Conservation (phyloP, 345 rosid genomes). For the Dovyalis caffra region DNA sequence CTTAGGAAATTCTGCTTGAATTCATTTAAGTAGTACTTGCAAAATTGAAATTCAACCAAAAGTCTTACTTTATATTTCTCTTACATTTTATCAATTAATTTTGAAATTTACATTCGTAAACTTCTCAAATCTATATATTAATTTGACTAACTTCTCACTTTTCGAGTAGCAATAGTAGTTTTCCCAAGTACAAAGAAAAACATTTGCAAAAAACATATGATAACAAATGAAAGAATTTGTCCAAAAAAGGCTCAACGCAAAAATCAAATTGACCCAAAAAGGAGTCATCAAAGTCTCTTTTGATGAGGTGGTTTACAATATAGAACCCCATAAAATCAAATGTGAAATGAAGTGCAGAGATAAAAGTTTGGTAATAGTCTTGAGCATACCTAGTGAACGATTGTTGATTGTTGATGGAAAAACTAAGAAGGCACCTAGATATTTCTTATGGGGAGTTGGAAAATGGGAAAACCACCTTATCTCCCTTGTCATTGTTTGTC, state of each 20-base stretch:
- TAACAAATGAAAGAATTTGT: not conserved
- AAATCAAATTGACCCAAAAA: conserved; percentile 2
- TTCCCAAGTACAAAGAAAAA: not conserved
- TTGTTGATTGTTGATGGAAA: conserved; percentile 9
- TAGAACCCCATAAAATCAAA: not conserved
- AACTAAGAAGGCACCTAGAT: not conserved
- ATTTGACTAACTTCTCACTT: not conserved
- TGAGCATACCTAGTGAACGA: not conserved
- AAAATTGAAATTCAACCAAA: not conserved
- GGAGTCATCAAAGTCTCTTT: not conserved
- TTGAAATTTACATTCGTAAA: not conserved
- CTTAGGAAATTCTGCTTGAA: no score
- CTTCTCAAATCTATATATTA: not conserved
- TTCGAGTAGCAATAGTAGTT: no score
- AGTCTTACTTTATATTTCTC: no score
- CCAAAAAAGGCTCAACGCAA: not conserved
- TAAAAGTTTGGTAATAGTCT: conserved; percentile 14
- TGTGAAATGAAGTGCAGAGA: not conserved
- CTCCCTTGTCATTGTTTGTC: conserved; percentile 30
- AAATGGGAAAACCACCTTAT: conserved; percentile 19
- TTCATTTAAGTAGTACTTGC: not conserved
- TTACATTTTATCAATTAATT: not conserved
- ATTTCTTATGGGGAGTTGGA: conserved; percentile 16
- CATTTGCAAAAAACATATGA: not conserved
- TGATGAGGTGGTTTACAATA: conserved; percentile 7